Evolutionary conservation across 257 asterid species (phyloP).

Genomic region (Prunella vulgaris): DNA sequence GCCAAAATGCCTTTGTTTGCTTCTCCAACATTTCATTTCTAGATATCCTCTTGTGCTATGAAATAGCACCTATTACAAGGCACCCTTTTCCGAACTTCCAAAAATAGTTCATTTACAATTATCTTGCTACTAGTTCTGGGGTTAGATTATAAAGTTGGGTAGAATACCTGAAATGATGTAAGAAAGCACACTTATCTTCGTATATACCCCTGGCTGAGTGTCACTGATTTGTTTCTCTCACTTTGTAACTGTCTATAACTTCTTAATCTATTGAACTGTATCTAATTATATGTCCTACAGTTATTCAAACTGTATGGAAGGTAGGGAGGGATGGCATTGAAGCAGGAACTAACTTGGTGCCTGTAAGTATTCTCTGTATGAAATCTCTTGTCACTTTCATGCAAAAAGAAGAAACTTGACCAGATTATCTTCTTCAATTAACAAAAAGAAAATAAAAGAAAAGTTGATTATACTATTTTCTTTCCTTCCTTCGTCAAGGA

Average conservation of each 20-base stretch:
- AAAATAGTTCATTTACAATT: background rate
- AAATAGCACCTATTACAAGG: too few species aligned
- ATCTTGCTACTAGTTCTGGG: background rate
- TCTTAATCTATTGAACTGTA: background rate
- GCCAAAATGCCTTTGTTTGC: background rate
- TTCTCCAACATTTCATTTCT: too few species aligned
- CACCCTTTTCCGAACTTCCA: background rate
- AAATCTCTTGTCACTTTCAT: background rate
- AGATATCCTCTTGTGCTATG: too few species aligned
- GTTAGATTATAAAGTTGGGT: background rate
- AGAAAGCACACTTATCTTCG: background rate
- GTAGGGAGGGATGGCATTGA: conserved; percentile 88
- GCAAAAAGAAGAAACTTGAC: background rate
- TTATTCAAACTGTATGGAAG: conserved; percentile 62
- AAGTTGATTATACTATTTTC: background rate
- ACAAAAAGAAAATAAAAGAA: background rate
- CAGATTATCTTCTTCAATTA: background rate
- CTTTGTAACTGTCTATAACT: background rate
- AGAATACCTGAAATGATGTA: background rate
- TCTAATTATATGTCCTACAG: conserved; percentile 31
- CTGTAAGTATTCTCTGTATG: conserved; percentile 46
- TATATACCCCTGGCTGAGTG: background rate
- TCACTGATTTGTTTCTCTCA: background rate
- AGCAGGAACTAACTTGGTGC: conserved; percentile 86
- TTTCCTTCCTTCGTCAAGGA: conserved; percentile 34